phyloP scores from a whole-genome alignment of 306 rosid genomes.

The Ormosia emarginata region DNA sequence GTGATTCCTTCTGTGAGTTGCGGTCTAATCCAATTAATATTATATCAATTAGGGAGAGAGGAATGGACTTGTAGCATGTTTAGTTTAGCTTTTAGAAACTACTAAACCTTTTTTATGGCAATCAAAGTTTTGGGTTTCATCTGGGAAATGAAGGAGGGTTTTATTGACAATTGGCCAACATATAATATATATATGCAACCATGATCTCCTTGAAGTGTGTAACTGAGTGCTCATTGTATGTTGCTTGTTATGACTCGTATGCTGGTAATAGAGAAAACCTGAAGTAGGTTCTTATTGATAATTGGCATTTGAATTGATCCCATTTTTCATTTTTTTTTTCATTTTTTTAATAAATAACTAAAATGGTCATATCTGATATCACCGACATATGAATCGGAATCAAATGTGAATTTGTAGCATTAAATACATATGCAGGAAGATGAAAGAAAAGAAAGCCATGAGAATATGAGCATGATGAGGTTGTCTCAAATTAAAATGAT shows the following conservation, averaged over 20 bases:
- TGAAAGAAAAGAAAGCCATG: background rate
- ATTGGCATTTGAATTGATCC: background rate
- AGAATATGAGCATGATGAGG: background rate
- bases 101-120: background rate
- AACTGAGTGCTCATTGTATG: background rate
- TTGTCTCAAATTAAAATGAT: background rate
- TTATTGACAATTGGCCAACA: background rate
- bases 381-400: too few species aligned
- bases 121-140: background rate
- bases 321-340: too few species aligned
- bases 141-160: background rate
- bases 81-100: background rate
- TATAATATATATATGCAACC: background rate
- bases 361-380: background rate
- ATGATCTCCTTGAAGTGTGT: background rate
- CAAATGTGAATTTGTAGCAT: background rate
- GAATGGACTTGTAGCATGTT: background rate
- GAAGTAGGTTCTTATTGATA: background rate
- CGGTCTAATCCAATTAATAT: background rate
- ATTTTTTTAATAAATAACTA: background rate
- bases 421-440: background rate
- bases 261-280: background rate
- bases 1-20: background rate
- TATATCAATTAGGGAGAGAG: background rate
- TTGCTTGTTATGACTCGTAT: background rate